A percentile compares a stretch with the other conserved stretches of the same genome.
These are phyloP conservation scores for Xylariomycetidae sp. DNA, from an alignment of 2,329 filamentous ascomycete species.

Conservation along the genomic window DNA sequence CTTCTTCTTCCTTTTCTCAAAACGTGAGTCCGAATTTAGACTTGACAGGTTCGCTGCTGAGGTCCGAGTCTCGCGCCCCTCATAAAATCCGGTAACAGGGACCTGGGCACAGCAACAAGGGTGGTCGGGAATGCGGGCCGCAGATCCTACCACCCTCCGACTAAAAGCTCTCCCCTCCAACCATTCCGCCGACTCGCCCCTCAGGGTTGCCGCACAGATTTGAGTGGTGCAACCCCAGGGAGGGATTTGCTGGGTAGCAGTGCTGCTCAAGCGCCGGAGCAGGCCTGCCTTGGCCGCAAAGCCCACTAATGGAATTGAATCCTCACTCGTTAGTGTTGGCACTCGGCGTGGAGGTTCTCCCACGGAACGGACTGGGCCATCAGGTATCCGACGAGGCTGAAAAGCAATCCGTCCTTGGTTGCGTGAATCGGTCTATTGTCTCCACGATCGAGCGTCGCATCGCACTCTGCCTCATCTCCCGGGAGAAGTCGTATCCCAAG, in stretches of 20 bases:
- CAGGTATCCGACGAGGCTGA: constrained; percentile 23
- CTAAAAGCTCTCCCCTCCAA: too few species aligned
- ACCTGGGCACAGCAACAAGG: too few species aligned
- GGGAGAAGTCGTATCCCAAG: constrained; percentile 23
- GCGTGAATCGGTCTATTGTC: constrained; percentile 1
- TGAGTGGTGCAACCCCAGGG: constrained; percentile 15
- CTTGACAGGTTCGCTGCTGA: too few species aligned
- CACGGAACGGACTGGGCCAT: constrained; percentile 12
- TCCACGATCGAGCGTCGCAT: constrained; percentile 19
- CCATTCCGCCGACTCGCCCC: too few species aligned
- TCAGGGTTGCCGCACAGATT: constrained; percentile 10
- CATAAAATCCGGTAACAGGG: too few species aligned
- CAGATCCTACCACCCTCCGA: too few species aligned
- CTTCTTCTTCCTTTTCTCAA: too few species aligned
- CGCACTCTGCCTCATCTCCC: constrained; percentile 19
- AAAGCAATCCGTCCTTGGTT: constrained; percentile 7
- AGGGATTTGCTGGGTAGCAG: constrained; percentile 6
- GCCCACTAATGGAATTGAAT: background rate
- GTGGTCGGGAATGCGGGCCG: too few species aligned
- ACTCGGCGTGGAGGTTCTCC: background rate
- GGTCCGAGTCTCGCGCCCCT: too few species aligned
- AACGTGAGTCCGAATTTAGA: too few species aligned
- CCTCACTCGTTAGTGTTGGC: background rate
- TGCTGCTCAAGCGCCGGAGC: constrained; percentile 16
- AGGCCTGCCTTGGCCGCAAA: constrained; percentile 7